Evolutionary conservation across 257 asterid genomes (phyloP), one percentile per base, ranked within the genome.

Genomic region (Mentha longifolia): DNA sequence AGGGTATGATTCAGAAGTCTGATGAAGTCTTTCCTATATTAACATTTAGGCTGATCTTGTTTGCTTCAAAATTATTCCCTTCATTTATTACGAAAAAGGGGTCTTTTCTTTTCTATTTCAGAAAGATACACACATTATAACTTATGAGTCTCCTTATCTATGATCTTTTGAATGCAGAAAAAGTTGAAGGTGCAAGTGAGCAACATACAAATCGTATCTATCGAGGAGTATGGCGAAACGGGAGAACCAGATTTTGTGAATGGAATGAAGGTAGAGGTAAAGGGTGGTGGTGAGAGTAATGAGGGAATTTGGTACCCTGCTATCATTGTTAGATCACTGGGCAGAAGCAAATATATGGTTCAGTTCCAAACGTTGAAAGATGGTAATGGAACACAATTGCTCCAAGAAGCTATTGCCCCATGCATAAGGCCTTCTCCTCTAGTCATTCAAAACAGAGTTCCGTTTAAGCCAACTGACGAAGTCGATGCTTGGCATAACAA

Each of bases 281-380:
- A 58, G 78, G 78, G 85, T 14, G 85, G 77, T 47, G 85, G 77
- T 55, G 77, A 73, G 64, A 83, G 77, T 71, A 80, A 78, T 73
- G 59, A 16, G 72, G 86, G 78, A 43, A 80, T 79, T 42, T 88
- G 95, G 91, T 84, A 74, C 52, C 86, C 88, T n/a, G 89, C 88
- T 55, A 37, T 35, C 35, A 77, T 88, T 60, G 47, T 77, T 28
- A 58, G 70, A 49, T 52, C 71, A 28, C 14, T 74, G 10, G 83
- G 78, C 43, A 54, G 73, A 66, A 60, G 78, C 35, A 85, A 75
- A 70, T 84, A 82, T 73, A 28, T 82, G 76, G 78, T 88, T 16
- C 79, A 75, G 60, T 88, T 81, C 78, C 80, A 71, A 61, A 83
- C 89, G 30, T 75, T 85, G 65, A 72, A 17, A 39, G 77, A 76